Conservation (phyloP, 2,329 filamentous ascomycete genomes). For the Nemania diffusa region DNA sequence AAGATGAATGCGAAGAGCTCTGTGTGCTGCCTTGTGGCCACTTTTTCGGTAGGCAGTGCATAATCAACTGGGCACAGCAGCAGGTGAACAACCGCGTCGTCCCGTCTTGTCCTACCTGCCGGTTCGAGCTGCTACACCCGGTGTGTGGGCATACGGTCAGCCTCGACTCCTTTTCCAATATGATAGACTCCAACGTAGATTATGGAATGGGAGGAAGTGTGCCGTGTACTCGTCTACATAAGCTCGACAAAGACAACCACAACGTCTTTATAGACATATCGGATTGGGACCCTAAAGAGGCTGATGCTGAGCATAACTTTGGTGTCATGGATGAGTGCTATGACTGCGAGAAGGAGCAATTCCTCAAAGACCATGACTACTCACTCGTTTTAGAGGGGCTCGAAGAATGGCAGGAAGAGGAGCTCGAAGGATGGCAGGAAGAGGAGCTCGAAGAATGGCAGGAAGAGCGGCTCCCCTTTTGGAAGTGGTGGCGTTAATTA, state of each 20-base stretch:
- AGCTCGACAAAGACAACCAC: not conserved
- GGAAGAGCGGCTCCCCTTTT: not conserved
- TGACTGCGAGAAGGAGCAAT: not conserved
- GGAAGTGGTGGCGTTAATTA: too few relatives aligned
- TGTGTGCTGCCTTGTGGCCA: constrained; percentile 18
- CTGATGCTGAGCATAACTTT: not conserved
- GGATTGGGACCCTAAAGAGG: not conserved
- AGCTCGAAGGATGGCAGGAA: not conserved
- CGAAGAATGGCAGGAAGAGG: not conserved
- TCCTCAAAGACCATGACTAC: not conserved
- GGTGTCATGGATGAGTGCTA: not conserved
- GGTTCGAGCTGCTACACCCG: not conserved
- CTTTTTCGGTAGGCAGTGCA: constrained; percentile 6
- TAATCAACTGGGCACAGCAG: not conserved
- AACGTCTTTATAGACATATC: not conserved
- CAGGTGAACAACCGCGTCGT: not conserved
- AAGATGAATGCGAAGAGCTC: not conserved
- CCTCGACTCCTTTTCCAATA: too few relatives aligned
- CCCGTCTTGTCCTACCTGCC: not conserved
- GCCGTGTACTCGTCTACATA: not conserved
- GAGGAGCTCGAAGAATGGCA: not conserved
- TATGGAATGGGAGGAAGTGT: not conserved
- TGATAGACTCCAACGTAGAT: too few relatives aligned
- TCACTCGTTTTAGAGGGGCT: too few relatives aligned
- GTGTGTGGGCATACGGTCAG: not conserved